Evolutionary conservation across 2,329 filamentous ascomycete species (phyloP).

Genomic region (Scedosporium boydii): DNA sequence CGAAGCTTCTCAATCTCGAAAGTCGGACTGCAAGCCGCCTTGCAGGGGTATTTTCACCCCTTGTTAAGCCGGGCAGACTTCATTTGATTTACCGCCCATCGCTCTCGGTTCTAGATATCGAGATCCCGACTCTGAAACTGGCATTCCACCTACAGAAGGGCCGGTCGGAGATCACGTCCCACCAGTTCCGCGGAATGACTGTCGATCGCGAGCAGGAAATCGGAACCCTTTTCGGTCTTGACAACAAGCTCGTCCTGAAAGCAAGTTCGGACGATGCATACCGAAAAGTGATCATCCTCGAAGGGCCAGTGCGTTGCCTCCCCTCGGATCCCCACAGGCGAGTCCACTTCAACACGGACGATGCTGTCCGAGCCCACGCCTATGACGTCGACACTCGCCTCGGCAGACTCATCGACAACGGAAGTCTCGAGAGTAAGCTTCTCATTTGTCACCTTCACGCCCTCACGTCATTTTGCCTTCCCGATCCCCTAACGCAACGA

Average conservation of each 20-base stretch:
- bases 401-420: conserved; percentile 39
- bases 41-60: not conserved
- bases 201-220: conserved; percentile 36
- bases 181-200: conserved; percentile 38
- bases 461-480: conserved; percentile 40
- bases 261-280: conserved; percentile 9
- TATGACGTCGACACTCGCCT: conserved; percentile 41
- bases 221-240: conserved; percentile 37
- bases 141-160: conserved; percentile 29
- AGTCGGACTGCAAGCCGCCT: not conserved
- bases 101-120: conserved; percentile 21
- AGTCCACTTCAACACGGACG: conserved; percentile 22
- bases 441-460: conserved; percentile 43
- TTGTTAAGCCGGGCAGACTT: not conserved
- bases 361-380: conserved; percentile 19
- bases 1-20: not conserved
- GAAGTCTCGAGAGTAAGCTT: conserved; percentile 40
- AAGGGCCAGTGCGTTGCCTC: conserved; percentile 19
- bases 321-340: conserved; percentile 18
- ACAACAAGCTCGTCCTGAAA: conserved; percentile 36
- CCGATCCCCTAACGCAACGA: conserved; percentile 33
- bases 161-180: conserved; percentile 25
- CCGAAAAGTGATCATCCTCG: conserved; percentile 27
- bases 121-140: conserved; percentile 37
- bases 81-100: conserved; percentile 1